These are phyloP conservation scores for Hepatocystis sp. DNA, from an alignment of 169 alveolate species.

Conservation along the genomic window DNA sequence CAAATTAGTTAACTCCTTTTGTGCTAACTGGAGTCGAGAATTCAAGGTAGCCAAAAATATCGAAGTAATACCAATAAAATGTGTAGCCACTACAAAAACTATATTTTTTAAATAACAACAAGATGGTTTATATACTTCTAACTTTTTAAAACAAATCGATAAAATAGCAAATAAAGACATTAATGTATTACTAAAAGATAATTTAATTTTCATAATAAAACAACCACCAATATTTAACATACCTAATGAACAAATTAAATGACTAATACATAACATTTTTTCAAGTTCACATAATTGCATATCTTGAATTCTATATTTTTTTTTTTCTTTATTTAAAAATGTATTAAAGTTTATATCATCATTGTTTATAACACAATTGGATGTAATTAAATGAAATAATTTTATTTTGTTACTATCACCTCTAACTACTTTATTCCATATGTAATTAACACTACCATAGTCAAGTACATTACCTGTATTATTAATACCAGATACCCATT, in stretches of 20 bases:
- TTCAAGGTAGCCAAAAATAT: constrained; percentile 51
- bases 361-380: constrained; percentile 34
- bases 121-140: constrained; percentile 71
- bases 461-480: constrained; percentile 40
- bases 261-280: constrained; percentile 38
- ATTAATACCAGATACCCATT: constrained; percentile 59
- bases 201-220: constrained; percentile 57
- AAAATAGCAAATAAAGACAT: constrained; percentile 61
- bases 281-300: not conserved
- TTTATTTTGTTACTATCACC: constrained; percentile 54
- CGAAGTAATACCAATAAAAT: constrained; percentile 73
- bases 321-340: constrained; percentile 4
- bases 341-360: constrained; percentile 4
- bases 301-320: not conserved
- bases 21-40: constrained; percentile 50
- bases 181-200: constrained; percentile 48
- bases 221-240: constrained; percentile 71
- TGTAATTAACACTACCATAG: constrained; percentile 52
- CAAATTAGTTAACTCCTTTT: not conserved
- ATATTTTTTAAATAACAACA: constrained; percentile 51
- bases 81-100: constrained; percentile 36
- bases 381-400: constrained; percentile 52
- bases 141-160: constrained; percentile 61
- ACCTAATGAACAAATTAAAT: constrained; percentile 60
- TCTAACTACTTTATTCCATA: constrained; percentile 73